These are phyloP conservation scores for Pseudogymnoascus sp. DNA, from an alignment of 2,329 filamentous ascomycete species.

Conservation along the genomic window DNA sequence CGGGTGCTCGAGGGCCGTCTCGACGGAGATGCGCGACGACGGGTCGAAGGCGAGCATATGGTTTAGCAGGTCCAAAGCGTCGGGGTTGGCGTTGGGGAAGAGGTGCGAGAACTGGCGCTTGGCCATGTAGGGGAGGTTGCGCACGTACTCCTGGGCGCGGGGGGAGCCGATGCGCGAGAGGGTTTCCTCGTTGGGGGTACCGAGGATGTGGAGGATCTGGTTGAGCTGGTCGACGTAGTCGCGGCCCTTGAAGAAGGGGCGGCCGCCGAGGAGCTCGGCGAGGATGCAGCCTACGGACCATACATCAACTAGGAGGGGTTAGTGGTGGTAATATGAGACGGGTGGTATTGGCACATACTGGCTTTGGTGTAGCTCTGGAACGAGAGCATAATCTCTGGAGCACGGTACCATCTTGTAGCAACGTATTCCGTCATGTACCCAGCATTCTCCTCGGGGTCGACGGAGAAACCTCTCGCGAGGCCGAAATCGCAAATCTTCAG, in stretches of 20 bases:
- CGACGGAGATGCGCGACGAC: slow-evolving; percentile 84
- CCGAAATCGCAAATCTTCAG: slow-evolving; percentile 99
- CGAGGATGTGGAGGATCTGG: slow-evolving; percentile 96
- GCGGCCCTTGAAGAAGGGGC: slow-evolving; percentile 97
- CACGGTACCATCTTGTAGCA: slow-evolving; percentile 96
- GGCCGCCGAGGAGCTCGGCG: slow-evolving; percentile 87
- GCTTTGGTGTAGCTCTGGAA: slow-evolving; percentile 99
- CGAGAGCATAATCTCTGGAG: slow-evolving; percentile 98
- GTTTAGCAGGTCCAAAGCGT: slow-evolving; percentile 90
- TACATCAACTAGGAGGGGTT: slow-evolving; percentile 76
- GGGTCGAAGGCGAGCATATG: slow-evolving; percentile 98
- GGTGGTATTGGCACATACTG: slow-evolving; percentile 56
- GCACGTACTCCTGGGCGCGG: slow-evolving; percentile 94
- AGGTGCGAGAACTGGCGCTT: slow-evolving; percentile 84
- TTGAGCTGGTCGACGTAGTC: slow-evolving; percentile 99
- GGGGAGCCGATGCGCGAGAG: slow-evolving; percentile 89
- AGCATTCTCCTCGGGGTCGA: slow-evolving; percentile 95
- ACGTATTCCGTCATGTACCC: slow-evolving; percentile 99
- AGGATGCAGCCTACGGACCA: slow-evolving; percentile 99
- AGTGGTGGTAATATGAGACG: slow-evolving; percentile 13
- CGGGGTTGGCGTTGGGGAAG: slow-evolving; percentile 91
- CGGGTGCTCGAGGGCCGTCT: slow-evolving; percentile 89
- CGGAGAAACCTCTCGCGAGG: slow-evolving; percentile 88
- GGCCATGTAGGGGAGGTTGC: slow-evolving; percentile 89
- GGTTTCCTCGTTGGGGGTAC: slow-evolving; percentile 92